phyloP scores from a whole-genome alignment of 139 green algal species.

The Chlamydomonas asymmetrica region DNA sequence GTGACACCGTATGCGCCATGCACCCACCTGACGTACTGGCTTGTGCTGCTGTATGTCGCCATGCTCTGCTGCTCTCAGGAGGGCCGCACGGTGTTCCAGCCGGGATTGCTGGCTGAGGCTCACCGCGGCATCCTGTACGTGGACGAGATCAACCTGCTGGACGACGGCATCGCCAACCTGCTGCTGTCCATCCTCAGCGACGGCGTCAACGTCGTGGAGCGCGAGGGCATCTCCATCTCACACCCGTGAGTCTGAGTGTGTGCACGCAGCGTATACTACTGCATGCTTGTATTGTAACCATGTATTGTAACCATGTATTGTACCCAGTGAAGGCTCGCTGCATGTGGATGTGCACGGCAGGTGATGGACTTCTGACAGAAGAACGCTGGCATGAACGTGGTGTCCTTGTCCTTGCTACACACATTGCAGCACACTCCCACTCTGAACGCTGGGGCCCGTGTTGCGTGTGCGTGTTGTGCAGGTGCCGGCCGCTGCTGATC shows the following conservation, averaged over 20 bases:
- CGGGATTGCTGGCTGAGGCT: constrained; percentile 92
- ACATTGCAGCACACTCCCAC: too few relatives aligned
- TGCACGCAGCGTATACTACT: neutral
- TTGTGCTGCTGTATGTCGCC: too few relatives aligned
- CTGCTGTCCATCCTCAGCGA: constrained; percentile 94
- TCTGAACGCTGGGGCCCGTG: too few relatives aligned
- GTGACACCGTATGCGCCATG: too few relatives aligned
- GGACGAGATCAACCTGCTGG: constrained; percentile 95
- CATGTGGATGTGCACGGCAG: too few relatives aligned
- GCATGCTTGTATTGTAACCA: neutral
- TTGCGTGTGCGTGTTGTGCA: too few relatives aligned
- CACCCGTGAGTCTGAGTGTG: constrained; percentile 80
- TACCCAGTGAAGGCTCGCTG: neutral
- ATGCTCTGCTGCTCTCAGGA: too few relatives aligned
- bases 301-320: neutral
- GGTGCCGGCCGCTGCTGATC: constrained; percentile 93
- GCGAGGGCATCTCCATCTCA: constrained; percentile 94
- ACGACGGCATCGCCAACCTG: constrained; percentile 98
- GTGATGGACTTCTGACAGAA: too few relatives aligned
- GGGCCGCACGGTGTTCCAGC: constrained; percentile 97
- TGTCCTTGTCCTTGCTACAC: too few relatives aligned
- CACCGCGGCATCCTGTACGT: constrained; percentile 86
- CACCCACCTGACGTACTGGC: too few relatives aligned
- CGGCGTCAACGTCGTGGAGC: constrained; percentile 95
- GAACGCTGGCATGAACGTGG: too few relatives aligned